Base-by-base conservation (phyloP, 176 grass and related monocot genomes). In the Tuctoria greenei region DNA sequence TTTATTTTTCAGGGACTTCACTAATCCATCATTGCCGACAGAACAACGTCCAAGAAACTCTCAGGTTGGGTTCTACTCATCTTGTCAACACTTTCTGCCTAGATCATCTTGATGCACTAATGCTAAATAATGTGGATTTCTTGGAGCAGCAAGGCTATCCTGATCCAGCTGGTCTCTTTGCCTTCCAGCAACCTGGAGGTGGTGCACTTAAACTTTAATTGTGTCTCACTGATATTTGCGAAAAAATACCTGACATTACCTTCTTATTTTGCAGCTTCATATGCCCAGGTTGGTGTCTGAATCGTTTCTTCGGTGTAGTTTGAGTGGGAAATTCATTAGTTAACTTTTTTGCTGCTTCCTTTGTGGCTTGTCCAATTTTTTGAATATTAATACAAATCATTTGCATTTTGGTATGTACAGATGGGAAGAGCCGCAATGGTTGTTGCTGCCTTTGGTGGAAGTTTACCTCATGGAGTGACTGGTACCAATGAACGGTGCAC, bases 401-500 rank as follows among this genome's bases (percentile, higher is more conserved):
- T 72, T 83, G 35, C 52, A 67, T 3, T 81, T 75, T 64, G 40
- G 28, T 86, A 36, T 54, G 79, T 86, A 20, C 76, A 93, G 87
- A 93, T 90, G 82, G 91, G 87, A 50, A 90, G 88, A 74, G 87
- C 81, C 73, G 74, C 87, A 52, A 89, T 84, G 82, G 79, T 89
- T 80, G 87, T 87, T 26, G 85, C 89, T 86, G 91, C 89, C 72
- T 98, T 92, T 86, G 82, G 89, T 70, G 90, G 93, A 78, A 56
- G 70, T 17, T 82, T 93, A 66, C 91, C 91, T 58, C 78, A 76
- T 54, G 91, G 91, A 52, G 75, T 93, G 49, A 83, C 65, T 58
- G 93, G 82, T 82, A 80, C 90, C 71, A 93, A 97, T 40, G 93
- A 93, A 71, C 90, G 89, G 69, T 92, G 91, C 76, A 98, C 91